Evolutionary conservation across 139 green algal species (phyloP).

Genomic region (Yamagishiella unicocca): DNA sequence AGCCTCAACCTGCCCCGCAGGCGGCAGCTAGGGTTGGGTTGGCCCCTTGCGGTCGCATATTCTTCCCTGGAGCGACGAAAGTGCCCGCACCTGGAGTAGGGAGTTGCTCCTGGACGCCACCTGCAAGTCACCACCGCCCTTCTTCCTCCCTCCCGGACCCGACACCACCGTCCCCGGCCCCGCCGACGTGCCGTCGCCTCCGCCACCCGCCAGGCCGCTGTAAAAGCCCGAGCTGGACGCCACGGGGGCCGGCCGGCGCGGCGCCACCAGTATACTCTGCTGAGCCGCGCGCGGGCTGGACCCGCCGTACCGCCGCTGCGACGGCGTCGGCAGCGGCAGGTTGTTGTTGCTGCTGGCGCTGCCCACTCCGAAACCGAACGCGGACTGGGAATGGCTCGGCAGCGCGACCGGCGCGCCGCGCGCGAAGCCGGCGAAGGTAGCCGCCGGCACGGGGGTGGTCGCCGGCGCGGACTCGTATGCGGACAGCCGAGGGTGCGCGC

Average conservation of each 20-base stretch:
- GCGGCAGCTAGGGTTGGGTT: too few species aligned
- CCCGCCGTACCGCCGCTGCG: constrained; percentile 24
- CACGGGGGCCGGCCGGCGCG: constrained; percentile 15
- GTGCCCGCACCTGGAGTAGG: constrained; percentile 68
- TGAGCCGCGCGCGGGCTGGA: constrained; percentile 8
- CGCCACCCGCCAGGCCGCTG: background rate
- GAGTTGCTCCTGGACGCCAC: constrained; percentile 69
- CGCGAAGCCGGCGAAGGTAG: background rate
- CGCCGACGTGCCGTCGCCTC: background rate
- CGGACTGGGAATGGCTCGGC: background rate
- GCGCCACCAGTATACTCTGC: constrained; percentile 25
- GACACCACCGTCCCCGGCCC: background rate
- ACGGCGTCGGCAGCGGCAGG: constrained; percentile 22
- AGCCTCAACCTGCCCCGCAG: too few species aligned
- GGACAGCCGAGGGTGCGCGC: background rate
- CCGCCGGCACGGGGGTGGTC: background rate
- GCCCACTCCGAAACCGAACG: background rate
- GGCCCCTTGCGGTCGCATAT: too few species aligned
- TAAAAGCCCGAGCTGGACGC: background rate
- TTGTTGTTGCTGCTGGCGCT: background rate
- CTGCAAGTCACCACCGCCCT: constrained; percentile 41
- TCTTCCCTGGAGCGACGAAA: too few species aligned
- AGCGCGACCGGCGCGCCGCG: background rate
- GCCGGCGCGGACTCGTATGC: constrained; percentile 31
- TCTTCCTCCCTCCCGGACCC: background rate